These are phyloP conservation scores for Claviceps humidiphila DNA, from an alignment of 2,329 filamentous ascomycete genomes.

Conservation along the genomic window DNA sequence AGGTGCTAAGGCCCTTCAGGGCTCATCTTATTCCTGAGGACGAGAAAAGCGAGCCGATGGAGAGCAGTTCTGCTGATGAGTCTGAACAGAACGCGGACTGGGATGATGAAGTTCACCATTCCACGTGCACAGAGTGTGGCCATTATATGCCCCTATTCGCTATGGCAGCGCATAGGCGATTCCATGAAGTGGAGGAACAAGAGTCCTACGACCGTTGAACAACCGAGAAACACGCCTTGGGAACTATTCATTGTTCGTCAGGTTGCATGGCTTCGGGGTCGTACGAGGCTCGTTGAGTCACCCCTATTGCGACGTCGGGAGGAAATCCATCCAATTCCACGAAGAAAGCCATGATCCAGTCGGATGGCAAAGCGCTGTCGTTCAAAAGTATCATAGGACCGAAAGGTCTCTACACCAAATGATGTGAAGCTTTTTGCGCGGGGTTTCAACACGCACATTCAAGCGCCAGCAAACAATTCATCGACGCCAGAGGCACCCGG, in stretches of 20 bases:
- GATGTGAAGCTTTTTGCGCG: background rate
- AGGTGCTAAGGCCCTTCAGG: slow-evolving; percentile 53
- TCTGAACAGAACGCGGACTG: slow-evolving; percentile 14
- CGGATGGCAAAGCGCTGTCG: background rate
- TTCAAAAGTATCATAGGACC: background rate
- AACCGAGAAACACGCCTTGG: background rate
- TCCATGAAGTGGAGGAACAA: slow-evolving; percentile 19
- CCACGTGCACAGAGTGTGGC: slow-evolving; percentile 34
- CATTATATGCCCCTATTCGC: slow-evolving; percentile 44
- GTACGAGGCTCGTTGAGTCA: background rate
- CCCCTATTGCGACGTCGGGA: background rate
- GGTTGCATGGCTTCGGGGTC: slow-evolving; percentile 1
- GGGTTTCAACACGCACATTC: background rate
- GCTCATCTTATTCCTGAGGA: slow-evolving; percentile 25
- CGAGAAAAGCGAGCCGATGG: slow-evolving; percentile 13
- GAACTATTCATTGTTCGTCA: background rate
- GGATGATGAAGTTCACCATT: slow-evolving; percentile 16
- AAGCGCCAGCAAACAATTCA: slow-evolving; percentile 2
- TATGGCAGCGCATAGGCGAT: slow-evolving; percentile 37
- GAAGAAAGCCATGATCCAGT: background rate
- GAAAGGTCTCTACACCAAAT: background rate
- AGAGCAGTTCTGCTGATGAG: slow-evolving; percentile 11
- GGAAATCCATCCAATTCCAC: background rate
- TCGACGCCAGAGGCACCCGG: background rate
- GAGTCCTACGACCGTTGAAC: background rate